A percentile compares a stretch with the other conserved stretches of the same genome.
Evolutionary conservation across 73 alveolate genomes (phyloP).

Genomic region (Paramecium bursaria): DNA sequence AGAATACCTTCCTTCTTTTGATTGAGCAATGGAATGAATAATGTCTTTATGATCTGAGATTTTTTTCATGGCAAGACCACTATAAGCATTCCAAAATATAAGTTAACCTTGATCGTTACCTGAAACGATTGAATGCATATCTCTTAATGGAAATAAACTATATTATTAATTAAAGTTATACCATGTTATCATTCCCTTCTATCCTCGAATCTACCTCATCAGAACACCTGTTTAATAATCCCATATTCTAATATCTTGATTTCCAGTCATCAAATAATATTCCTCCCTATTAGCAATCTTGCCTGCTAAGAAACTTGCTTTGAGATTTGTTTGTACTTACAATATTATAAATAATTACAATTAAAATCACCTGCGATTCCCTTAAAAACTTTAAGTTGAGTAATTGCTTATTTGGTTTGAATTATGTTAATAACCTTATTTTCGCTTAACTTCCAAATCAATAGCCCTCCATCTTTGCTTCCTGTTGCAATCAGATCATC

Average conservation of each 20-base stretch:
- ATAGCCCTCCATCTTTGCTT: not conserved
- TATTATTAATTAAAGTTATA: too few species aligned
- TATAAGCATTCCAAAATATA: slow-evolving; percentile 44
- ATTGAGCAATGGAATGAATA: not conserved
- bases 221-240: slow-evolving; percentile 5
- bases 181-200: not conserved
- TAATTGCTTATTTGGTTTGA: not conserved
- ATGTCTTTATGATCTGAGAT: not conserved
- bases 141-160: not conserved
- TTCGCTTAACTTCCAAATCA: not conserved
- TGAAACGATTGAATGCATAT: slow-evolving; percentile 31
- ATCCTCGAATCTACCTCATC: not conserved
- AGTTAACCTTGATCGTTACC: slow-evolving; percentile 45
- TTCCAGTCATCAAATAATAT: slow-evolving; percentile 15
- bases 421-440: not conserved
- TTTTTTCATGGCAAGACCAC: slow-evolving; percentile 46
- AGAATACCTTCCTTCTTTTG: slow-evolving; percentile 41
- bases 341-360: not conserved
- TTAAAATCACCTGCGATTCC: slow-evolving; percentile 43
- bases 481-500: slow-evolving; percentile 4
- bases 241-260: slow-evolving; percentile 46
- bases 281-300: not conserved
- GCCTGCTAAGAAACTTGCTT: not conserved
- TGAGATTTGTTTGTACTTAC: not conserved
- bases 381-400: not conserved